phyloP scores from a whole-genome alignment of 495 filamentous ascomycete species.

The Penicillium goetzii region DNA sequence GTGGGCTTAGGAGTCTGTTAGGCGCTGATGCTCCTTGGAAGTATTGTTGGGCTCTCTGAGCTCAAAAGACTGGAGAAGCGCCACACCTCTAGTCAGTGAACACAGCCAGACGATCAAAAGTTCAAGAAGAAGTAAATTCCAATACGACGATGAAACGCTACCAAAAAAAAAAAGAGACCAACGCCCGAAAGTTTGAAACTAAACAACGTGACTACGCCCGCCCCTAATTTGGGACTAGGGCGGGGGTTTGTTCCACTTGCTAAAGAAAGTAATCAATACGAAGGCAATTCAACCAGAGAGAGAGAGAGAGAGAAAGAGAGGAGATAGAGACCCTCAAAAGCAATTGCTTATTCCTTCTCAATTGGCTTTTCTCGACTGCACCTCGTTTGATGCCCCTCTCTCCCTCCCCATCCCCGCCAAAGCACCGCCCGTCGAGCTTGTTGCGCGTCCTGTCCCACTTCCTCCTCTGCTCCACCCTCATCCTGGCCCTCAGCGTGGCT shows the following conservation, averaged over 20 bases:
- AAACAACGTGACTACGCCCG: constrained; percentile 11
- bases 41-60: background rate
- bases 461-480: constrained; percentile 48
- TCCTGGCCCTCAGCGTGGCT: constrained; percentile 55
- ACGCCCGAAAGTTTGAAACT: constrained; percentile 1
- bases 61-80: background rate
- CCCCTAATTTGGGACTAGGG: constrained; percentile 36
- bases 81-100: background rate
- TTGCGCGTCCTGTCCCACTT: constrained; percentile 43
- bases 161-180: background rate
- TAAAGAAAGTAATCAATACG: constrained; percentile 17
- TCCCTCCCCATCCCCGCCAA: constrained; percentile 5
- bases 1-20: constrained; percentile 6
- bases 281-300: background rate
- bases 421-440: constrained; percentile 23
- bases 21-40: background rate
- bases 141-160: background rate
- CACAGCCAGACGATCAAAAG: background rate
- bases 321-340: background rate
- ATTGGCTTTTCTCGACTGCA: no score
- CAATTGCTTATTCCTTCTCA: constrained; percentile 3
- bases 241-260: constrained; percentile 28
- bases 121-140: background rate
- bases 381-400: constrained; percentile 15
- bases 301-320: background rate